Evolutionary conservation across 208 protist genomes (phyloP).

Genomic region (Strigomonas culicis): DNA sequence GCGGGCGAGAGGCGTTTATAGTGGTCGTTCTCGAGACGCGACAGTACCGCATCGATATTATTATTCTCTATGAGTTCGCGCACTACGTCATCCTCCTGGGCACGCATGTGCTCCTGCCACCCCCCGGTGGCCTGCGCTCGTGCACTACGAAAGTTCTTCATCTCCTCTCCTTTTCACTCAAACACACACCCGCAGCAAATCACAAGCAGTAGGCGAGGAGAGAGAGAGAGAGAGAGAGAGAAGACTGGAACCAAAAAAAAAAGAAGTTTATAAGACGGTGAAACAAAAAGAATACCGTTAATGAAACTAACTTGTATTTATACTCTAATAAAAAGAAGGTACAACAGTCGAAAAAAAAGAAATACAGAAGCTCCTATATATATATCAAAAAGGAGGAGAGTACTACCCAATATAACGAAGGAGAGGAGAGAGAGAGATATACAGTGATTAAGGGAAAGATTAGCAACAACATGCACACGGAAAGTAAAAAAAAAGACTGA

Average conservation of each 20-base stretch:
- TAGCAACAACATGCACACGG: neutral
- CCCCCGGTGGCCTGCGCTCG: neutral
- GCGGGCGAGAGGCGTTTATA: slow-evolving; percentile 34
- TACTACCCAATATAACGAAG: too few species aligned
- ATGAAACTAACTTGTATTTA: neutral
- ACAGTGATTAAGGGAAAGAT: neutral
- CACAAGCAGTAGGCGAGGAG: neutral
- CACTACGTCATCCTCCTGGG: slow-evolving; percentile 71
- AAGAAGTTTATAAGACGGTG: too few species aligned
- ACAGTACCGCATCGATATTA: slow-evolving; percentile 70
- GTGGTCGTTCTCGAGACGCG: slow-evolving; percentile 55
- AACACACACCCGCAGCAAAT: neutral
- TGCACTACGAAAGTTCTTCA: neutral
- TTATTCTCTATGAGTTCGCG: slow-evolving; percentile 59
- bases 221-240: neutral
- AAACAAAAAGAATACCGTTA: neutral
- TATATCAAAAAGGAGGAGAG: too few species aligned
- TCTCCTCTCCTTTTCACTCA: neutral
- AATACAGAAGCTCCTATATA: too few species aligned
- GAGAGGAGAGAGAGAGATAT: too few species aligned
- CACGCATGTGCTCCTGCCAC: slow-evolving; percentile 25
- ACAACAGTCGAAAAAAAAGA: too few species aligned
- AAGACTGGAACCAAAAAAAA: too few species aligned
- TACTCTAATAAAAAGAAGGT: neutral
- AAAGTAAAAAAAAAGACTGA: slow-evolving; percentile 10